Evolutionary conservation across 1,139 yeast species (phyloP).

Genomic region (Zygotorulaspora mrakii): DNA sequence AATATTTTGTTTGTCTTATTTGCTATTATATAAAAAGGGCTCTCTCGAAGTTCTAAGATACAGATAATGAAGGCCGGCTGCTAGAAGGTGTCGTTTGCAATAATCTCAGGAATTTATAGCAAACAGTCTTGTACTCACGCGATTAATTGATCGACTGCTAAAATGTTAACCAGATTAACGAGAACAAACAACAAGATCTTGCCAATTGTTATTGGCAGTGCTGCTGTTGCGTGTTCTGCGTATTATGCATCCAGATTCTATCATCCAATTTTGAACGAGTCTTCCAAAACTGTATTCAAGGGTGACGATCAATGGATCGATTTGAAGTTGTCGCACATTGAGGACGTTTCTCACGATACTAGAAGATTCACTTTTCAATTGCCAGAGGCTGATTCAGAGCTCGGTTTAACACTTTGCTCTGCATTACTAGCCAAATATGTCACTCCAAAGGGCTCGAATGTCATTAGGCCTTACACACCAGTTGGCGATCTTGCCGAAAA

Average conservation of each 20-base stretch:
- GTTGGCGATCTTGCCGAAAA: conserved; percentile 61
- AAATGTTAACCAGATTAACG: conserved; percentile 25
- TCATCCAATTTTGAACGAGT: conserved; percentile 41
- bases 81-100: too few species aligned
- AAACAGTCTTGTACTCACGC: too few species aligned
- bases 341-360: conserved; percentile 55
- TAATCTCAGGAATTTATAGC: too few species aligned
- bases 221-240: conserved; percentile 50
- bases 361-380: conserved; percentile 70
- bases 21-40: conserved; percentile 2
- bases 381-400: conserved; percentile 59
- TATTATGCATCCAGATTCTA: conserved; percentile 37
- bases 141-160: too few species aligned
- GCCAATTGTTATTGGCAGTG: conserved; percentile 47
- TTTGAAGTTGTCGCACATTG: conserved; percentile 53
- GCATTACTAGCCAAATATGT: conserved; percentile 76
- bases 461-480: conserved; percentile 97
- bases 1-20: not conserved
- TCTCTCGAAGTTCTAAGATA: too few species aligned
- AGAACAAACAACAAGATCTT: conserved; percentile 25
- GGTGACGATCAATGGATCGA: conserved; percentile 81
- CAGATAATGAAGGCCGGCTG: too few species aligned
- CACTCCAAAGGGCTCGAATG: conserved; percentile 80
- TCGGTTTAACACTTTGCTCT: conserved; percentile 82
- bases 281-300: conserved; percentile 50